Base-by-base conservation (phyloP, 768 basidiomycete genomes). In the Hericium coralloides region DNA sequence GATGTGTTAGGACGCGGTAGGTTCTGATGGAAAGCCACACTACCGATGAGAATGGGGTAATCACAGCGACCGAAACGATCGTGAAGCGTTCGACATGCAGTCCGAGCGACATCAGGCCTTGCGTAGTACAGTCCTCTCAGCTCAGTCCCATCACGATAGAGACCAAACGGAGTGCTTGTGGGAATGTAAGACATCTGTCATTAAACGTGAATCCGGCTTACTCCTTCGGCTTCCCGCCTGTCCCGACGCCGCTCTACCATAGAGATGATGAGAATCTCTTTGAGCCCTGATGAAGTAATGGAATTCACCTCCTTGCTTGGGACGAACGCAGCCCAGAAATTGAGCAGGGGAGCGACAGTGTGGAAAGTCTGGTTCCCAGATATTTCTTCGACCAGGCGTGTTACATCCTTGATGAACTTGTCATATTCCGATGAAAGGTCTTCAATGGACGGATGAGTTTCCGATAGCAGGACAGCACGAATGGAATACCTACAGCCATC, bases 281-380 rank as follows among this genome's bases (percentile, higher is more conserved):
- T 20, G 43, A 20, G 26, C 7, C 4, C n/a, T 23, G 4, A 8
- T 31, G 20, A 26, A n/a, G 17, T 2, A 31, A 31, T 17, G 2
- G 18, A 36, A 58, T 62, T 15, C 38, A 85, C 89, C 76, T 89
- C 85, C 58, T 76, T 76, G 66, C 89, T 90, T 0, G 89, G 82
- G 18, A 84, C 74, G 61, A 88, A 90, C 0, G 85, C 85, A 5
- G 84, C 88, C 86, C 87, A 92, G 61, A 90, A 88, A 65, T 90
- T 91, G 60, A 91, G 70, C 49, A 90, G 71, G 2, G 87, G 87
- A 62, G 79, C 80, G 18, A 92, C 87, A 0, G 86, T 83, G 59
- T 84, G 76, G 67, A 89, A 90, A 0, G 89, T 89, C 60, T 87
- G 84, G 64, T 89, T 89, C 26, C 76, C 69, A 2, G 88, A 83